Percentiles rank a stretch among this genome's conserved stretches.
Evolutionary conservation across 2,329 filamentous ascomycete genomes (phyloP).

Genomic region (Akanthomyces lecanii): DNA sequence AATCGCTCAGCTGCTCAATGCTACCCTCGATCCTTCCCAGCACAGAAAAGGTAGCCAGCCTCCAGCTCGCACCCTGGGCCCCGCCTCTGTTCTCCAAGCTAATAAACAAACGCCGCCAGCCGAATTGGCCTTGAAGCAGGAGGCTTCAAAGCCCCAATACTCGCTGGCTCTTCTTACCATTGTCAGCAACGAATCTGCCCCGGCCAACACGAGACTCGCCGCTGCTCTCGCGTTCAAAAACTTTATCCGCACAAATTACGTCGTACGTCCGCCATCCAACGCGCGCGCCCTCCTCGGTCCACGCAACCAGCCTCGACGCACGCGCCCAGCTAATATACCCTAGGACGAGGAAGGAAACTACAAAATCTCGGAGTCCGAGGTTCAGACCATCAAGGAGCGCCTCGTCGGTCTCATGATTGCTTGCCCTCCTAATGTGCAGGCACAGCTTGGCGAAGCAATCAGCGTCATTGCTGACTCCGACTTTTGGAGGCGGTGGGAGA

Average conservation of each 20-base stretch:
- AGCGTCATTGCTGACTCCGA: constrained; percentile 97
- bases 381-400: constrained; percentile 87
- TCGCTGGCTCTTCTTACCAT: constrained; percentile 86
- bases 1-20: constrained; percentile 80
- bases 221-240: constrained; percentile 97
- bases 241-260: constrained; percentile 92
- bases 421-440: constrained; percentile 80
- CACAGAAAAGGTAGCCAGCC: constrained; percentile 75
- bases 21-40: constrained; percentile 81
- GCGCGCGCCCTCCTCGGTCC: neutral
- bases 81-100: constrained; percentile 30
- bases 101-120: constrained; percentile 53
- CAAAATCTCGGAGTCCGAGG: constrained; percentile 78
- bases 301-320: constrained; percentile 2
- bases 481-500: constrained; percentile 95
- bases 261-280: constrained; percentile 47
- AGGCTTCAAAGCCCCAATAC: constrained; percentile 82
- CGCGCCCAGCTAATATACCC: constrained; percentile 20
- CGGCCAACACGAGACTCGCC: constrained; percentile 75
- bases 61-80: constrained; percentile 26
- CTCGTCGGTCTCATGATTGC: constrained; percentile 96
- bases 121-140: constrained; percentile 71
- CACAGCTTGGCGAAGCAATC: constrained; percentile 92
- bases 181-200: constrained; percentile 69
- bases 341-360: constrained; percentile 90